These are phyloP conservation scores for Pyronema omphalodes DNA, from an alignment of 495 filamentous ascomycete genomes.

Conservation along the genomic window DNA sequence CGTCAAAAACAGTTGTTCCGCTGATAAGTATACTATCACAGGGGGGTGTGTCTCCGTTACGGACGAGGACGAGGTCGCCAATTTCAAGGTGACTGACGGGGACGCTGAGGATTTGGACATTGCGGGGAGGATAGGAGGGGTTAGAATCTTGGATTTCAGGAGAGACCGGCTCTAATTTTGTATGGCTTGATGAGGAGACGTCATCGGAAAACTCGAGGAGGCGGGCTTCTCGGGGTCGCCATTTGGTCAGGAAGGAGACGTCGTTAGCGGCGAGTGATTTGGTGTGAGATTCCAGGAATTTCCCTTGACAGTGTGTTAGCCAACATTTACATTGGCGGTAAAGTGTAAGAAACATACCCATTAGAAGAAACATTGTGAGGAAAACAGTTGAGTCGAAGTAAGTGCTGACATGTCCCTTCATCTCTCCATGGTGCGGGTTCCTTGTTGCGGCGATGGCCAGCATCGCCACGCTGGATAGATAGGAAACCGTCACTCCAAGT, in stretches of 20 bases:
- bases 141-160: too few relatives aligned
- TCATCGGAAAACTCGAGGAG: too few relatives aligned
- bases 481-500: constrained; percentile 74
- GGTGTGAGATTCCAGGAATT: constrained; percentile 76
- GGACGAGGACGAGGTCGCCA: constrained; percentile 60
- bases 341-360: constrained; percentile 28
- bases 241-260: constrained; percentile 56
- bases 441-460: constrained; percentile 48
- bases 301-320: constrained; percentile 26
- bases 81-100: constrained; percentile 62
- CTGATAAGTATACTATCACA: constrained; percentile 55
- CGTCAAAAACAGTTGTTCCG: constrained; percentile 58
- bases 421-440: constrained; percentile 15
- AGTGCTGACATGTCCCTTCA: constrained; percentile 35
- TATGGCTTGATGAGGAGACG: background rate
- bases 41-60: constrained; percentile 67
- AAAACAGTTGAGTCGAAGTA: constrained; percentile 96
- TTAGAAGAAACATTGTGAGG: constrained; percentile 75
- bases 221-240: constrained; percentile 58
- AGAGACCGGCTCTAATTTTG: background rate
- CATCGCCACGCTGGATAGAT: constrained; percentile 64
- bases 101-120: constrained; percentile 30
- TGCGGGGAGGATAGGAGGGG: background rate
- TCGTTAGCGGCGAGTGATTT: constrained; percentile 85
- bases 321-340: background rate